phyloP scores from a whole-genome alignment of 2,329 filamentous ascomycete genomes.

The Tolypocladium album region DNA sequence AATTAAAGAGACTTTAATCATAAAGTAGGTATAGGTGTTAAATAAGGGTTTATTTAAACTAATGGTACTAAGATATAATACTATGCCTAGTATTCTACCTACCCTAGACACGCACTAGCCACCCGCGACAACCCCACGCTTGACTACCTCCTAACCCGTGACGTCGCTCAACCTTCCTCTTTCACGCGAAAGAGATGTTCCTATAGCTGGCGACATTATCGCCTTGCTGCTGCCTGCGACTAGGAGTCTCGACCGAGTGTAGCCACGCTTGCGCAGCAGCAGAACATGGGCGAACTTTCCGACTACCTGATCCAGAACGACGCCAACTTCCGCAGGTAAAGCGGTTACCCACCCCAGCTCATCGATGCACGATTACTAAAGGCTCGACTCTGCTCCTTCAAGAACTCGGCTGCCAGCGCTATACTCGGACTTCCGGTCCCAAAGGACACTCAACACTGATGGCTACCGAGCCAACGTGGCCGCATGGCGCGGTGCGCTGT shows the following conservation, averaged over 20 bases:
- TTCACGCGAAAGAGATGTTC: no score
- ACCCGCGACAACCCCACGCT: no score
- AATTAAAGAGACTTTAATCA: no score
- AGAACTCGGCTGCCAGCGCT: slow-evolving; percentile 73
- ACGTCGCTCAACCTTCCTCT: no score
- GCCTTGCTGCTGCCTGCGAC: neutral
- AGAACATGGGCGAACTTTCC: slow-evolving; percentile 54
- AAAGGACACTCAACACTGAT: slow-evolving; percentile 69
- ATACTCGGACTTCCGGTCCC: slow-evolving; percentile 75
- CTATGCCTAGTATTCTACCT: no score
- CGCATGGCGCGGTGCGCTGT: slow-evolving; percentile 68
- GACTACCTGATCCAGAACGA: slow-evolving; percentile 53
- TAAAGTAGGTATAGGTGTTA: no score
- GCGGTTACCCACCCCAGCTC: neutral
- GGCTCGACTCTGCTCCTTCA: neutral
- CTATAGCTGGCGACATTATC: neutral
- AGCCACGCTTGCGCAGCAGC: neutral
- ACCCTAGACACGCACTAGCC: no score
- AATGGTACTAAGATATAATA: no score
- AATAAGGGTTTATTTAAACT: no score
- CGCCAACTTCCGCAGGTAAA: slow-evolving; percentile 48
- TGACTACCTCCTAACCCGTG: no score
- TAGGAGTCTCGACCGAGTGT: neutral
- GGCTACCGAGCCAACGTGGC: slow-evolving; percentile 71
- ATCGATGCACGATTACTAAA: neutral